A percentile compares a stretch with the other conserved stretches of the same genome.
These are phyloP conservation scores for Hypoxylon sp. DNA, from an alignment of 2,329 filamentous ascomycete species.

Conservation along the genomic window DNA sequence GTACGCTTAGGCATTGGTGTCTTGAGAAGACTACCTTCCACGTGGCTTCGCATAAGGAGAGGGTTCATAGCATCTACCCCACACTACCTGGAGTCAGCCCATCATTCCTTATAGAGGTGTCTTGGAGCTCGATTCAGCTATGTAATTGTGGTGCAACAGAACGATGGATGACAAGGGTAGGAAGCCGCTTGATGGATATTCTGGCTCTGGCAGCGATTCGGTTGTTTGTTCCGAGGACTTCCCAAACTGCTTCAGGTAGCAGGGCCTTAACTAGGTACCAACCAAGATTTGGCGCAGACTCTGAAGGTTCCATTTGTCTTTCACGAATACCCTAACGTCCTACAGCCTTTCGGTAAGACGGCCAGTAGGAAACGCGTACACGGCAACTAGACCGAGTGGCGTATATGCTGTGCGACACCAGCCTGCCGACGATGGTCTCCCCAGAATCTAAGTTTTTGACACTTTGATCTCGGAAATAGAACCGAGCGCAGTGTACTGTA, in stretches of 20 bases:
- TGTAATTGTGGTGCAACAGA: background rate
- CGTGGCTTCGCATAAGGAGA: background rate
- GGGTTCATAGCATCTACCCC: background rate
- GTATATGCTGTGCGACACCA: constrained; percentile 32
- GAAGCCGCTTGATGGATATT: background rate
- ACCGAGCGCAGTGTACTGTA: constrained; percentile 6
- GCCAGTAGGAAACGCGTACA: constrained; percentile 1
- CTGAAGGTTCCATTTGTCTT: too few species aligned
- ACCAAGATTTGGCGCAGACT: background rate
- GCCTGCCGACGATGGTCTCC: constrained; percentile 1
- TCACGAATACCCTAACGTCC: background rate
- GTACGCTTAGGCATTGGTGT: background rate
- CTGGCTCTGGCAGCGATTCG: background rate
- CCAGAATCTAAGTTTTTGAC: background rate
- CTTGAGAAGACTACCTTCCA: background rate
- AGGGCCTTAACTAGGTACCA: constrained; percentile 1
- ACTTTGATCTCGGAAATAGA: constrained; percentile 9
- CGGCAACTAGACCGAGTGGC: constrained; percentile 7
- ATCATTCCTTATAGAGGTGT: too few species aligned
- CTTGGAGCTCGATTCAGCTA: background rate
- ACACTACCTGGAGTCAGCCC: background rate
- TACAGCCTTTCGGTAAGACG: background rate
- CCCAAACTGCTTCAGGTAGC: background rate
- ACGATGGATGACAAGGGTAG: background rate
- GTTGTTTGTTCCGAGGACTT: background rate